These are phyloP conservation scores for Epichloe gansuensis DNA, from an alignment of 2,329 filamentous ascomycete species.

Conservation along the genomic window DNA sequence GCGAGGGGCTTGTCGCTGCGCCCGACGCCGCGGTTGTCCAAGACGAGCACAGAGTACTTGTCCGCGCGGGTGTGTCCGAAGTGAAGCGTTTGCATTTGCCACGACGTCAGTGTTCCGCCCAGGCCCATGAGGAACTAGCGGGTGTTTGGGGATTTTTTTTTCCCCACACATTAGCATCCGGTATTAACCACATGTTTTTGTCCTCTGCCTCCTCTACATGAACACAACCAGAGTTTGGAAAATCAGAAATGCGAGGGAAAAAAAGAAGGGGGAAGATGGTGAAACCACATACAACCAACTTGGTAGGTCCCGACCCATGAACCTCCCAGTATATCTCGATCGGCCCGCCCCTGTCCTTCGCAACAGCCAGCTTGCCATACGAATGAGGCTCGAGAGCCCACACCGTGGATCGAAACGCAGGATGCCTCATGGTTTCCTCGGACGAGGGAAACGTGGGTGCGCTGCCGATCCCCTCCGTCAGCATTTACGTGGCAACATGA, in stretches of 20 bases:
- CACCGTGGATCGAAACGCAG: conserved; percentile 52
- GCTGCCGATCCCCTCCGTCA: not conserved
- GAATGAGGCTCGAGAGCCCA: conserved; percentile 58
- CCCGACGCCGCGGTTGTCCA: conserved; percentile 81
- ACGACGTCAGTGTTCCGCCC: conserved; percentile 53
- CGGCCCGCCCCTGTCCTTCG: conserved; percentile 60
- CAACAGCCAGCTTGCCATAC: conserved; percentile 50
- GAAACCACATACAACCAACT: conserved; percentile 53
- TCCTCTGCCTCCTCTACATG: not conserved
- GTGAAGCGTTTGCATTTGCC: conserved; percentile 74
- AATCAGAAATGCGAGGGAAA: too few species aligned
- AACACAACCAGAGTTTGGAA: not conserved
- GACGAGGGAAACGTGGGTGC: conserved; percentile 28
- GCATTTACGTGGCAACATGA: too few species aligned
- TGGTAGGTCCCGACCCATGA: conserved; percentile 61
- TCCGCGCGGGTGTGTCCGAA: conserved; percentile 62
- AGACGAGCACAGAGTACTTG: conserved; percentile 60
- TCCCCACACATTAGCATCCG: too few species aligned
- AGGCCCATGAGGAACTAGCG: conserved; percentile 69
- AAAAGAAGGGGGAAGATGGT: too few species aligned
- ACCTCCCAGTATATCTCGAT: conserved; percentile 69
- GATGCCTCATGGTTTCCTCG: conserved; percentile 49
- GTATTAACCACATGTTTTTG: too few species aligned
- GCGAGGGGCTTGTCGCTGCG: conserved; percentile 63
- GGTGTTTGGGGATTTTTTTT: too few species aligned